Conservation (phyloP, 768 basidiomycete genomes). For the Termitomyces sp. region DNA sequence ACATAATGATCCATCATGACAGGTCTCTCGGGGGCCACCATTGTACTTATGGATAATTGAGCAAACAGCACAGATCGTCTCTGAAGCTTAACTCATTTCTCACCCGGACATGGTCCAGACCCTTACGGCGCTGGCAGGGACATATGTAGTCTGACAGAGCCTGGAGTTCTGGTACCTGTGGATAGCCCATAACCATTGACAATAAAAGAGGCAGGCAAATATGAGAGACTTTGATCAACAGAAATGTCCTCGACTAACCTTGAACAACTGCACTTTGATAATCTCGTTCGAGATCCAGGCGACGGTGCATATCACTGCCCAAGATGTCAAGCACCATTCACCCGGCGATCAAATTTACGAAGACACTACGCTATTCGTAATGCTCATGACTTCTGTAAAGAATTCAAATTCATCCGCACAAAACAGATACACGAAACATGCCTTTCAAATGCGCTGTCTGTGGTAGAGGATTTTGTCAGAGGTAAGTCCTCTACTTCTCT, state of each 20-base stretch:
- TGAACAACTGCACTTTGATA: background rate
- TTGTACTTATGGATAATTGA: no score
- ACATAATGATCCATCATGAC: no score
- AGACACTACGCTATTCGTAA: slow-evolving; percentile 1
- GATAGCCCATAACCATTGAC: background rate
- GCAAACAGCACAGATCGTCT: background rate
- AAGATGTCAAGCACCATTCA: background rate
- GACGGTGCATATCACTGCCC: slow-evolving; percentile 1
- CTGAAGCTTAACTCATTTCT: background rate
- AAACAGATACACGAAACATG: background rate
- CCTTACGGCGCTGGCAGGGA: background rate
- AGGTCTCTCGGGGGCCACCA: no score
- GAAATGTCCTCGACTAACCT: background rate
- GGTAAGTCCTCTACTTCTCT: background rate
- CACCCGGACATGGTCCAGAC: background rate
- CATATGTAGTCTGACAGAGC: background rate
- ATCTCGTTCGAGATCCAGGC: background rate
- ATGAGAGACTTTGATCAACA: background rate
- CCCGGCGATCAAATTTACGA: background rate
- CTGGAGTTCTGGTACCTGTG: background rate
- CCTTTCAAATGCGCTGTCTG: background rate
- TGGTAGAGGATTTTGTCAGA: background rate
- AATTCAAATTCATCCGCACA: background rate
- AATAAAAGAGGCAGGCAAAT: background rate
- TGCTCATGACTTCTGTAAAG: background rate